A percentile compares a stretch with the other conserved stretches of the same genome.
Conservation (phyloP, 768 basidiomycete species). For the Epithele typhae region DNA sequence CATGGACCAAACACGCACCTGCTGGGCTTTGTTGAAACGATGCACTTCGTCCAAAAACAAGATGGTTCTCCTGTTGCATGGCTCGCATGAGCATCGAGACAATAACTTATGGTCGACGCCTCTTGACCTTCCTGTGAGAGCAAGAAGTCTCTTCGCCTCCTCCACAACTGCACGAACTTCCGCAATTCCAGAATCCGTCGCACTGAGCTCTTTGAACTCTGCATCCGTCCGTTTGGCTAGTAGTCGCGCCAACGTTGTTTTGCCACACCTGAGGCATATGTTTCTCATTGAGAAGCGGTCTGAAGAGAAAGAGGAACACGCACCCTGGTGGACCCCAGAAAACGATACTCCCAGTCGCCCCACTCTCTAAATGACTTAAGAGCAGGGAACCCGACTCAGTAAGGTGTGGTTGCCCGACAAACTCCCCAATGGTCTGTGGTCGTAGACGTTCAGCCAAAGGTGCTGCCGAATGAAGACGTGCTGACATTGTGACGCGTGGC, state of each 20-base stretch:
- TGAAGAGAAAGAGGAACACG: slow-evolving; percentile 9
- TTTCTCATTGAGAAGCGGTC: background rate
- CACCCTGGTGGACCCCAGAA: slow-evolving; percentile 78
- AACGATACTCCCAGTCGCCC: slow-evolving; percentile 56
- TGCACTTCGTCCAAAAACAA: slow-evolving; percentile 86
- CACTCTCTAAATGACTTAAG: slow-evolving; percentile 43
- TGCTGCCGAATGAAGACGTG: slow-evolving; percentile 29
- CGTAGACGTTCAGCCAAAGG: slow-evolving; percentile 74
- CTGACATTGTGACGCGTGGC: slow-evolving; percentile 2
- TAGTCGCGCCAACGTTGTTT: slow-evolving; percentile 73
- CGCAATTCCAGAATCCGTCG: slow-evolving; percentile 62
- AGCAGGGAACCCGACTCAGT: slow-evolving; percentile 55
- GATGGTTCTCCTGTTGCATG: slow-evolving; percentile 51
- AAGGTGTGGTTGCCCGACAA: slow-evolving; percentile 69
- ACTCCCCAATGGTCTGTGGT: slow-evolving; percentile 57
- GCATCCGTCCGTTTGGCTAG: slow-evolving; percentile 56
- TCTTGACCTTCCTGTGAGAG: slow-evolving; percentile 57
- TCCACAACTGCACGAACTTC: slow-evolving; percentile 74
- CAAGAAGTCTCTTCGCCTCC: slow-evolving; percentile 64
- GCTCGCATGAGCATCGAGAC: too few relatives aligned
- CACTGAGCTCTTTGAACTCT: slow-evolving; percentile 72
- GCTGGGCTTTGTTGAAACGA: slow-evolving; percentile 69
- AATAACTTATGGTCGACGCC: too few relatives aligned
- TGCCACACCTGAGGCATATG: slow-evolving; percentile 47
- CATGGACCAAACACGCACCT: slow-evolving; percentile 33